Conservation (phyloP, 495 filamentous ascomycete genomes). For the Neurospora intermedia region DNA sequence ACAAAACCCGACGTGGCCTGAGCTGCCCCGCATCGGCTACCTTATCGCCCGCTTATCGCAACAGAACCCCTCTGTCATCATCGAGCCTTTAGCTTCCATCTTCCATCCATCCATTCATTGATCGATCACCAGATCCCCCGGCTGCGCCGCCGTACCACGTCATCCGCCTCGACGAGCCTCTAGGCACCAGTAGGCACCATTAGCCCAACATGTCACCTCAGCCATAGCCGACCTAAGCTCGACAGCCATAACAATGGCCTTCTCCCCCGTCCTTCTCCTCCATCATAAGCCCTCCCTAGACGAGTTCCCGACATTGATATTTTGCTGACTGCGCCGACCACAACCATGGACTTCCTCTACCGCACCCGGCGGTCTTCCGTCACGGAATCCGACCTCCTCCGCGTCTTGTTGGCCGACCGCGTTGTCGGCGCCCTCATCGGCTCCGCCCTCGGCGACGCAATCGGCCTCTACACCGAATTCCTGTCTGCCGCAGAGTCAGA, state of each 20-base stretch:
- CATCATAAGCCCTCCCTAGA: background rate
- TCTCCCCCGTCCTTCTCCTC: background rate
- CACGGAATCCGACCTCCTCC: constrained; percentile 8
- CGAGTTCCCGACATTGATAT: too few relatives aligned
- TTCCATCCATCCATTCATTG: background rate
- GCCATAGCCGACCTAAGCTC: background rate
- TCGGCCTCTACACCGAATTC: constrained; percentile 41
- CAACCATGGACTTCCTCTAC: background rate
- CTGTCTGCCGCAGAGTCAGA: constrained; percentile 19
- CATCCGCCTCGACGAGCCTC: background rate
- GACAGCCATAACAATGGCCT: background rate
- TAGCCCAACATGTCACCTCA: background rate
- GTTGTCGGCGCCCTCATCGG: constrained; percentile 30
- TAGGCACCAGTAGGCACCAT: background rate
- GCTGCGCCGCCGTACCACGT: background rate
- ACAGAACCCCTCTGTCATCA: background rate
- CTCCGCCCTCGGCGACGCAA: constrained; percentile 37
- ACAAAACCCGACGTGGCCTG: background rate
- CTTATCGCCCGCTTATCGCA: too few relatives aligned
- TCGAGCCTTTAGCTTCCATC: background rate
- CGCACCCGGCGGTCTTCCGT: background rate
- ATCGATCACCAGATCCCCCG: background rate
- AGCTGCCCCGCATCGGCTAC: too few relatives aligned
- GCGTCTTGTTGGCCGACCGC: constrained; percentile 22
- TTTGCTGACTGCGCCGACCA: too few relatives aligned